Conservation (phyloP, 2,329 filamentous ascomycete species). For the Gnomoniopsis smithogilvyi region DNA sequence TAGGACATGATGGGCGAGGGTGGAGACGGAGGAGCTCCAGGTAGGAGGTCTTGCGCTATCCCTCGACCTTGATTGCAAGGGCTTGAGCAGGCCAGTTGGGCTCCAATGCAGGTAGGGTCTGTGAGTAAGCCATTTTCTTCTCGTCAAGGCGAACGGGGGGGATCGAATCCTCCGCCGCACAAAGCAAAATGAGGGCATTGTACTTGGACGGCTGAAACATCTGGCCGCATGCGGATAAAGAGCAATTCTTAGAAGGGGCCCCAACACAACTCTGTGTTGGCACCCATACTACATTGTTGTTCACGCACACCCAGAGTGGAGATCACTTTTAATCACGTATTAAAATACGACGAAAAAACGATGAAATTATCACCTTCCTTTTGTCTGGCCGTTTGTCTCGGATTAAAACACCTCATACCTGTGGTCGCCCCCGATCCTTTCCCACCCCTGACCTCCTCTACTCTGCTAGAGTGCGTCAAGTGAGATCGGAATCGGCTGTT, state of each 20-base stretch:
- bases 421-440: not conserved
- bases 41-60: not conserved
- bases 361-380: not conserved
- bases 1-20: not conserved
- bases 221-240: constrained; percentile 4
- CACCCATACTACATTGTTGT: not conserved
- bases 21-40: not conserved
- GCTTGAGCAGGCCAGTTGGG: not conserved
- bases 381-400: not conserved
- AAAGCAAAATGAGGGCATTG: not conserved
- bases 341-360: too few species aligned
- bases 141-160: not conserved
- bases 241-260: not conserved
- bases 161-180: not conserved
- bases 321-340: not conserved
- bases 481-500: not conserved
- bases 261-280: not conserved
- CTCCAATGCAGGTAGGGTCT: not conserved
- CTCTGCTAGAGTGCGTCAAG: not conserved
- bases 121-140: not conserved
- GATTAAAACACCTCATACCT: not conserved
- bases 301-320: not conserved
- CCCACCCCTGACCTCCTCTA: not conserved
- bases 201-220: not conserved
- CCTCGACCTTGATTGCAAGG: not conserved